These are phyloP conservation scores for Corymbia maculata DNA, from an alignment of 345 rosid species.

Conservation along the genomic window DNA sequence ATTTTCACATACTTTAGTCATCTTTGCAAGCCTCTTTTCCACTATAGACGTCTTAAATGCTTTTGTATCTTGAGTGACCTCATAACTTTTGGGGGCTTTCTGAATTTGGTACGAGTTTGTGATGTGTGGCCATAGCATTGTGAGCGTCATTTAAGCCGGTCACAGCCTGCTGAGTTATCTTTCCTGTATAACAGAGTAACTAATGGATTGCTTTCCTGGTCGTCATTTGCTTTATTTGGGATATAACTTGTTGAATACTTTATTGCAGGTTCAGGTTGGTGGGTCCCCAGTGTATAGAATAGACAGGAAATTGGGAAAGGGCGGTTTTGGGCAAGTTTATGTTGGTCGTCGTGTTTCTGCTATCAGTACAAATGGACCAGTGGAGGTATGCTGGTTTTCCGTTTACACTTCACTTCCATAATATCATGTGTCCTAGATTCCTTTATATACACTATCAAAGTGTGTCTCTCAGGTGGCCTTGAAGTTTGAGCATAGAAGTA, in stretches of 20 bases:
- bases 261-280: constrained; percentile 77
- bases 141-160: not conserved
- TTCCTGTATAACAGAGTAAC: not conserved
- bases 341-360: constrained; percentile 69
- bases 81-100: not conserved
- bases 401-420: not conserved
- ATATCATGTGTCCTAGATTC: not conserved
- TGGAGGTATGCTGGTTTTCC: not conserved
- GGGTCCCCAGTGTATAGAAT: constrained; percentile 73
- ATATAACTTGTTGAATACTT: not conserved
- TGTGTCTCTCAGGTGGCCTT: constrained; percentile 63
- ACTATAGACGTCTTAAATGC: not conserved
- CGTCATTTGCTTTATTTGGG: not conserved
- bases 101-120: not conserved
- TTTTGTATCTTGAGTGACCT: not conserved
- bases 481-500: constrained; percentile 85
- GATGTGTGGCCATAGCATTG: not conserved
- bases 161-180: not conserved
- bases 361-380: constrained; percentile 48
- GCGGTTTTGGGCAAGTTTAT: constrained; percentile 99
- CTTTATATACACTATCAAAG: not conserved
- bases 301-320: constrained; percentile 90
- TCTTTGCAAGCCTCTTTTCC: not conserved
- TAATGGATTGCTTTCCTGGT: not conserved
- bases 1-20: not conserved